phyloP scores from a whole-genome alignment of 192 early-diverging fungal species.

The Coemansia sp. region DNA sequence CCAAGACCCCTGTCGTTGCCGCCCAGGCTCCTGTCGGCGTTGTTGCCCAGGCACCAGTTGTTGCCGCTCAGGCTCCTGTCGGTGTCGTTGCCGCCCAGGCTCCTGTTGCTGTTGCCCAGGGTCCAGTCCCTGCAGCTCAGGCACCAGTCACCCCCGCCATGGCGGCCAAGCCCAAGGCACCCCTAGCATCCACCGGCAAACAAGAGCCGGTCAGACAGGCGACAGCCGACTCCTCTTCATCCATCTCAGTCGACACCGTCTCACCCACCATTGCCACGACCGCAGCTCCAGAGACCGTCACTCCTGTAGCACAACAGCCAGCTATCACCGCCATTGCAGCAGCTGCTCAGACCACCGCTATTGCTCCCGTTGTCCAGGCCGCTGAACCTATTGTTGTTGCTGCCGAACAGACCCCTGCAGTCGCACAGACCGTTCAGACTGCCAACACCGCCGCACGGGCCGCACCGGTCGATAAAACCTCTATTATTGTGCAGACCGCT shows the following conservation, averaged over 20 bases:
- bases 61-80: background rate
- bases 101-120: background rate
- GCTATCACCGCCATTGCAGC: background rate
- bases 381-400: constrained; percentile 3
- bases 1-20: background rate
- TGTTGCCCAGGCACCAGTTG: background rate
- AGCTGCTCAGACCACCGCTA: background rate
- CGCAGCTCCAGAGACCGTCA: background rate
- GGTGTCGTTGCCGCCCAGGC: background rate
- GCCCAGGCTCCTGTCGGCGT: background rate
- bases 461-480: background rate
- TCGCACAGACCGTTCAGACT: background rate
- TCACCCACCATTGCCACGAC: background rate
- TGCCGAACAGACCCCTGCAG: background rate
- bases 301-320: background rate
- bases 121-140: background rate
- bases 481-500: constrained; percentile 1
- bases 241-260: background rate
- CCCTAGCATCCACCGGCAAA: constrained; percentile 16
- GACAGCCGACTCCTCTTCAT: background rate
- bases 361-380: background rate
- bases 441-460: background rate
- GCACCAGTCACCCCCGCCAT: background rate
- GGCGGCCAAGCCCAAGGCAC: background rate
- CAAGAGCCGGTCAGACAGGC: constrained; percentile 31